Evolutionary conservation across 352 stramenopile species (phyloP), one percentile per base, ranked within the genome.

Genomic region (Phytophthora cactorum): DNA sequence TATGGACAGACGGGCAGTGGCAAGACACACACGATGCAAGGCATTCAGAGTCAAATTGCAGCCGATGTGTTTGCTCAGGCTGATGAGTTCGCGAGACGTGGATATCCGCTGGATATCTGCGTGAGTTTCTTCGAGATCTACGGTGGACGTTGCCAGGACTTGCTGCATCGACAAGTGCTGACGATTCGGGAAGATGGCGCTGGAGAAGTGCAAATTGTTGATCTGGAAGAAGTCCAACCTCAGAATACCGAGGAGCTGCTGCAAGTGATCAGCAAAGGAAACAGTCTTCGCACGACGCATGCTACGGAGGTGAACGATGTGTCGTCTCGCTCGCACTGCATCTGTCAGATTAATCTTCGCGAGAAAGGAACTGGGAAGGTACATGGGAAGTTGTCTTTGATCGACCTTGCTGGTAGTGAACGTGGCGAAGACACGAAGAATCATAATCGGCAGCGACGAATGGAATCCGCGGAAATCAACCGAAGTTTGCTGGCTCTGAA

Each of bases 91-190:
- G 72, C 81, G 4, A 59, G 52, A 28, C 67, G 70, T 3, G 82
- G 75, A 28, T 76, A 86, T 38, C 68, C 86, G 10, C 61, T 99
- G 34, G 84, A 90, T 36, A 88, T 98, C 8, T 93, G 87, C 47
- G 86, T 98, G 52, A 98, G 91, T 34, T 97, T 98, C 38, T 99
- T 99, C 66, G 97, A 99, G 80, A 99, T 99, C 46, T 99, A 99
- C 59, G 96, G 97, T 1, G 96, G 96, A 45, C 96, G 98, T 31
- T 93, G 98, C 27, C 96, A 98, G 51, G 97, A 99, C 72, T 70
- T 99, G 17, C 74, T 99, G 41, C 82, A 89, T 57, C 85, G 94
- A 36, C 95, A 96, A 54, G 75, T 83, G 10, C 82, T 98, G 14
- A 97, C 90, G 46, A 98, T 97, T 68, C 85, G 97, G 3, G 96